Base-by-base conservation (phyloP, 257 asterid genomes). In the Solanum microdontum region DNA sequence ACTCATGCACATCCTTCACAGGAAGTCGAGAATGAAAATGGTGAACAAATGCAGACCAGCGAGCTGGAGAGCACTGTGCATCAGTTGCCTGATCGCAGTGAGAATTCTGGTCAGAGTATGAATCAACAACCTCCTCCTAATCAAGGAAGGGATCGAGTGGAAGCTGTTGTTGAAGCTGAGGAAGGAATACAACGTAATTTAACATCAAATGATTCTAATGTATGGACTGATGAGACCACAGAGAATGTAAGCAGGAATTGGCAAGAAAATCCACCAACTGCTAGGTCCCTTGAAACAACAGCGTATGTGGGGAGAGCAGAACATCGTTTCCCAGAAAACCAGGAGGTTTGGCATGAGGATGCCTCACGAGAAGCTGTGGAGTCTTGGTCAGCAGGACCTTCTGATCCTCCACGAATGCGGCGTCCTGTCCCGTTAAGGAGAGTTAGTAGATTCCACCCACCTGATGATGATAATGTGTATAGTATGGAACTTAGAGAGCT, bases 401-500 rank as follows among this genome's bases (percentile, higher is more conserved):
- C 93, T 24, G 97, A 92, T 90, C 98, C 95, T 89, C 92, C 98
- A 82, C 93, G 98, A 92, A 93, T 93, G 92, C 94, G 93, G 40
- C 91, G 91, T 85, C 87, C 98, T 37, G 87, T 89, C 89, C 93
- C 94, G 36, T 58, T 84, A 32, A 89, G 98, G 87, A 92, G 99
- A 89, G 82, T 72, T 68, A 86, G 93, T 89, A 91, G 99, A 92
- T 97, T 95, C 90, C 97, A 94, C 88, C 97, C 98, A 28, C 98
- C 98, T 17, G 98, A 94, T 83, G 99, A 95, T 70, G 98, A 97
- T 87, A 95, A 93, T 89, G 98, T 97, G 85, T 95, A 97, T 92
- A 94, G 98, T 90, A 94, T 97, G 96, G 99, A 97, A 91, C 99
- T 97, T 89, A 94, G 99, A 92, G 99, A 97, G 92, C 95, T 97